Evolutionary conservation across 2,329 filamentous ascomycete species (phyloP).

Genomic region (Onygenales sp.): DNA sequence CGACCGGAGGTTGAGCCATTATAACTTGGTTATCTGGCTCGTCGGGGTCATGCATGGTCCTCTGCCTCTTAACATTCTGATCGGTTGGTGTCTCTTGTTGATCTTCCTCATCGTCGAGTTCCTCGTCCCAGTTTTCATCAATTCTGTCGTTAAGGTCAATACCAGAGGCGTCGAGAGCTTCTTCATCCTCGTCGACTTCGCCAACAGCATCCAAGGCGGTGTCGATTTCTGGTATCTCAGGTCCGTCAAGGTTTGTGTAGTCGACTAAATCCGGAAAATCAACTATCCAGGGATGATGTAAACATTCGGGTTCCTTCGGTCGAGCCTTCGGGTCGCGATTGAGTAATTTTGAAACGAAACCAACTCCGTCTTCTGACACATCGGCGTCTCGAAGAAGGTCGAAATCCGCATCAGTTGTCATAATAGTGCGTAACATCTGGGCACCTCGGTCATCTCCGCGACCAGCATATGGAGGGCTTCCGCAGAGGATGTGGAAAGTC

Average conservation of each 20-base stretch:
- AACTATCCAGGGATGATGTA: slow-evolving; percentile 65
- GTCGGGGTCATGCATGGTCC: slow-evolving; percentile 6
- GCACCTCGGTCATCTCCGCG: slow-evolving; percentile 65
- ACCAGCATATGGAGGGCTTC: slow-evolving; percentile 70
- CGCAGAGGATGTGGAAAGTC: slow-evolving; percentile 75
- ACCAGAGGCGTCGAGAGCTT: slow-evolving; percentile 48
- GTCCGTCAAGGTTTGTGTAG: slow-evolving; percentile 36
- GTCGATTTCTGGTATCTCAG: slow-evolving; percentile 50
- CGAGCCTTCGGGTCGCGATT: slow-evolving; percentile 69
- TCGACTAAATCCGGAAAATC: slow-evolving; percentile 46
- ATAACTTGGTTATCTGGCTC: slow-evolving; percentile 1
- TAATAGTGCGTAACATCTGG: slow-evolving; percentile 71
- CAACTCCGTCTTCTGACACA: slow-evolving; percentile 52
- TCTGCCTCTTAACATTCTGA: slow-evolving; percentile 9
- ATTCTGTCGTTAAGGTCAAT: slow-evolving; percentile 45
- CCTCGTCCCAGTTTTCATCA: slow-evolving; percentile 17
- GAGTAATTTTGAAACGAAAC: slow-evolving; percentile 71
- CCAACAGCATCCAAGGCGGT: slow-evolving; percentile 29
- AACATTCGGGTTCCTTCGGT: slow-evolving; percentile 61
- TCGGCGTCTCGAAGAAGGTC: slow-evolving; percentile 48
- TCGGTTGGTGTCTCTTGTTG: slow-evolving; percentile 17
- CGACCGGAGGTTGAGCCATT: slow-evolving; percentile 12
- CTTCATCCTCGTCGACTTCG: slow-evolving; percentile 30
- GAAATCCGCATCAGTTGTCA: slow-evolving; percentile 64
- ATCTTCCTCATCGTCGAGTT: slow-evolving; percentile 24